A percentile compares a stretch with the other conserved stretches of the same genome.
phyloP scores from a whole-genome alignment of 768 basidiomycete genomes.

The Suillus brevipes region DNA sequence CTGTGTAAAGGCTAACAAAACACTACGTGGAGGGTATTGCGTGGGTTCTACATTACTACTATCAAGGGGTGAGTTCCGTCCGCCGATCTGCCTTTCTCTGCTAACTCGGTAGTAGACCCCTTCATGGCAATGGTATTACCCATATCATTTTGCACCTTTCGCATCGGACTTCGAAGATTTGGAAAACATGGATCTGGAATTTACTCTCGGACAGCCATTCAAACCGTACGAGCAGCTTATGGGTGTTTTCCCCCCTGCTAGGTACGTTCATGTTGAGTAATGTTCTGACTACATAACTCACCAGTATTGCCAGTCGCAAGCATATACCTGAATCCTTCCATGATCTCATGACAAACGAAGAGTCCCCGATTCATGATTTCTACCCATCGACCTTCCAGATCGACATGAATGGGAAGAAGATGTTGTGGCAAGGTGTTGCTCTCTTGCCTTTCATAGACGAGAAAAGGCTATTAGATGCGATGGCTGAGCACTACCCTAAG shows the following conservation, averaged over 20 bases:
- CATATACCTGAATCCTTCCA: constrained; percentile 91
- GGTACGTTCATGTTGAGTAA: constrained; percentile 44
- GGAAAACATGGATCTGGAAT: constrained; percentile 74
- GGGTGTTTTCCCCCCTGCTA: constrained; percentile 96
- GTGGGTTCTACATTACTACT: constrained; percentile 98
- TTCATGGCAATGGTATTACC: constrained; percentile 99
- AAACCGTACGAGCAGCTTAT: constrained; percentile 97
- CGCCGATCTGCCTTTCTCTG: constrained; percentile 4
- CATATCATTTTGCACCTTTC: constrained; percentile 97
- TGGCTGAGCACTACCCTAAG: constrained; percentile 62
- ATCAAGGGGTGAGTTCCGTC: constrained; percentile 78
- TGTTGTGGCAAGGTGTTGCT: constrained; percentile 99
- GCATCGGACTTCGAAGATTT: constrained; percentile 90
- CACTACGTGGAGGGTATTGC: constrained; percentile 91
- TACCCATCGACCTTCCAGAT: constrained; percentile 91
- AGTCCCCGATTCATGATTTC: constrained; percentile 94
- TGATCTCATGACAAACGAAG: constrained; percentile 77
- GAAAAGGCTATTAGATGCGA: constrained; percentile 78
- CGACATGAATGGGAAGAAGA: constrained; percentile 99
- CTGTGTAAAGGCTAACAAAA: constrained; percentile 61
- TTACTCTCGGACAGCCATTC: constrained; percentile 84
- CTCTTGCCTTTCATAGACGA: constrained; percentile 94
- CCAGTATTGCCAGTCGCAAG: constrained; percentile 55
- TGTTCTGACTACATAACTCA: background rate
- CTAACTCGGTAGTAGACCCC: constrained; percentile 54